phyloP scores from a whole-genome alignment of 139 green algal genomes.

The Chlorella sorokiniana region DNA sequence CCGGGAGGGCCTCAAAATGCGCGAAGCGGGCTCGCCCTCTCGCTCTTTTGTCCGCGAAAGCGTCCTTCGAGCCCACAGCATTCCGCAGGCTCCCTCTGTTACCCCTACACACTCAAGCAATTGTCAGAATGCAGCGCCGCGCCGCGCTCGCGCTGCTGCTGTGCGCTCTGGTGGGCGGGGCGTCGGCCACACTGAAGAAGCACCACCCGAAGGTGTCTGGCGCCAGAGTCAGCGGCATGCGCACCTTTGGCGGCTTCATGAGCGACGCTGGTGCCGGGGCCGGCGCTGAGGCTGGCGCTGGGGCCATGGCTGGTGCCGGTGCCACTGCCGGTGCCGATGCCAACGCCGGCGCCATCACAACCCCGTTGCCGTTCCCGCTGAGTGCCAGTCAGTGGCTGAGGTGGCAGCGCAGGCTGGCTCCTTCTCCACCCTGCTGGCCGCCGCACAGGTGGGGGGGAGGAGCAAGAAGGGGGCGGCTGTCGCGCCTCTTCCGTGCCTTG shows the following conservation, averaged over 20 bases:
- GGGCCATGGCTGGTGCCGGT: not conserved
- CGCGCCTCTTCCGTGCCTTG: too few species aligned
- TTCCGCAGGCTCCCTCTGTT: too few species aligned
- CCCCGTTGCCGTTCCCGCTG: constrained; percentile 12
- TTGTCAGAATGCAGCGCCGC: not conserved
- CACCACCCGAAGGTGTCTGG: not conserved
- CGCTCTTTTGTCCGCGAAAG: too few species aligned
- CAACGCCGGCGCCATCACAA: not conserved
- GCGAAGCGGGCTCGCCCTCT: too few species aligned
- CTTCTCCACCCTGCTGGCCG: constrained; percentile 26
- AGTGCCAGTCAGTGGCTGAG: constrained; percentile 11
- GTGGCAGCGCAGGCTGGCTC: not conserved
- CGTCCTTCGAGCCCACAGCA: too few species aligned
- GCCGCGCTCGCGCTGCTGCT: not conserved
- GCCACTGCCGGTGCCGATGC: not conserved
- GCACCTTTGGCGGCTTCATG: too few species aligned
- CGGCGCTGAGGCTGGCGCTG: not conserved
- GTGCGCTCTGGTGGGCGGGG: not conserved
- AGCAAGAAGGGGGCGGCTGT: too few species aligned
- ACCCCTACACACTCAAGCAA: not conserved
- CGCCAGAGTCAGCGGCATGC: too few species aligned
- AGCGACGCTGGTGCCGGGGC: too few species aligned
- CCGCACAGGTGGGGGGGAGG: not conserved
- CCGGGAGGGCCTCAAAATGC: too few species aligned
- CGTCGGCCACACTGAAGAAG: not conserved